phyloP scores from a whole-genome alignment of 805 yeast species.

The Candida fluviatilis region DNA sequence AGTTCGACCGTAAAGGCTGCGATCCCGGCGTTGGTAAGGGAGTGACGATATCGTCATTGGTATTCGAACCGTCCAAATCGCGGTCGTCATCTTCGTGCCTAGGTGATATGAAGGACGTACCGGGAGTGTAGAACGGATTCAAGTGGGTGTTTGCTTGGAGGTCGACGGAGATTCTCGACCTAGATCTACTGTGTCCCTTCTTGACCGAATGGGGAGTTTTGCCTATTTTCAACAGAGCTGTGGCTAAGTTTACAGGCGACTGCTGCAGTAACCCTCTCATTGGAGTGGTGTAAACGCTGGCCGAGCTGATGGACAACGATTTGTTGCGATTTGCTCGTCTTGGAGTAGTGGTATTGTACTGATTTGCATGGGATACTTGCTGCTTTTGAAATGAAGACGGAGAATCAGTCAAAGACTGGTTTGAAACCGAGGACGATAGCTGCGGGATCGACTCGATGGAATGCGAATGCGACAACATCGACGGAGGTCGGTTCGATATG shows the following conservation, averaged over 20 bases:
- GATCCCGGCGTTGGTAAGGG: constrained; percentile 18
- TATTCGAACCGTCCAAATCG: constrained; percentile 9
- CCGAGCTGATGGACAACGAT: constrained; percentile 30
- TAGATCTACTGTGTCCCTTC: constrained; percentile 36
- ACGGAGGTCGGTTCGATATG: not conserved
- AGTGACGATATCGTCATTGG: constrained; percentile 19
- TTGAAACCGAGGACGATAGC: constrained; percentile 30
- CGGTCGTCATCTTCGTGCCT: constrained; percentile 19
- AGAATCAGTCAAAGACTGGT: constrained; percentile 30
- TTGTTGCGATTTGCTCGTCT: constrained; percentile 28
- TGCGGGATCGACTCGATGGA: constrained; percentile 35
- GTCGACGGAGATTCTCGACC: constrained; percentile 38
- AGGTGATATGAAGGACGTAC: constrained; percentile 21
- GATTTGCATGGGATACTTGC: constrained; percentile 7
- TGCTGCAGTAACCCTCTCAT: constrained; percentile 16
- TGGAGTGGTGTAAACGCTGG: constrained; percentile 29
- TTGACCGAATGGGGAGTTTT: constrained; percentile 32
- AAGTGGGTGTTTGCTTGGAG: constrained; percentile 10
- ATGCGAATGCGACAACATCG: constrained; percentile 6
- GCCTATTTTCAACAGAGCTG: constrained; percentile 20
- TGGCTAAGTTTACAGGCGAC: constrained; percentile 21
- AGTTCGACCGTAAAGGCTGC: constrained; percentile 3
- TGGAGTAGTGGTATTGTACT: constrained; percentile 16
- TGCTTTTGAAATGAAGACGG: constrained; percentile 22
- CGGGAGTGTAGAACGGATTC: constrained; percentile 31